A percentile compares a stretch with the other conserved stretches of the same genome.
Conservation (phyloP, 2,329 filamentous ascomycete genomes). For the Teratosphaeriaceae sp. region DNA sequence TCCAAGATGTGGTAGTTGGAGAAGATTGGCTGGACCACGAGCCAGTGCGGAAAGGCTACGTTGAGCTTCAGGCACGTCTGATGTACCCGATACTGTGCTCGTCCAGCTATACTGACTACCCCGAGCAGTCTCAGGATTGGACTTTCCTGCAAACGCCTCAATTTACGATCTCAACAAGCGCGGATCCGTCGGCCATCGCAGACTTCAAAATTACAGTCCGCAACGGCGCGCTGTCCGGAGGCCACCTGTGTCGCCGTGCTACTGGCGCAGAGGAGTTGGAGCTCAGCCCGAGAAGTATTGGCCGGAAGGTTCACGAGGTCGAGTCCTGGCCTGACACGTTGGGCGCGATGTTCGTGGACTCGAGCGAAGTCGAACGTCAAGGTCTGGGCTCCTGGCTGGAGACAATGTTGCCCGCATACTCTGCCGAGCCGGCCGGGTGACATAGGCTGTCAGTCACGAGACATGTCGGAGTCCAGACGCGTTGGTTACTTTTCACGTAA, state of each 20-base stretch:
- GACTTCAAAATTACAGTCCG: conserved; percentile 32
- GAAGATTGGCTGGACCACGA: conserved; percentile 45
- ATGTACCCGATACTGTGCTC: conserved; percentile 5
- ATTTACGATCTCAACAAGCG: conserved; percentile 47
- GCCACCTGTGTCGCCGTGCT: conserved; percentile 16
- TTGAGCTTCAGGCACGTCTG: conserved; percentile 51
- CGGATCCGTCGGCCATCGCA: conserved; percentile 5
- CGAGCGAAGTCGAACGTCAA: not conserved
- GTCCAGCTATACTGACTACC: not conserved
- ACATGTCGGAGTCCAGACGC: too few relatives aligned
- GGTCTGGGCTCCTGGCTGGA: conserved; percentile 1
- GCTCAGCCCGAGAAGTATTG: not conserved
- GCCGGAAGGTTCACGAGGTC: not conserved
- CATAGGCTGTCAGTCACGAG: too few relatives aligned
- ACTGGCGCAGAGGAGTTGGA: not conserved
- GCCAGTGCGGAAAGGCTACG: conserved; percentile 55
- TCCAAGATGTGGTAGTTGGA: conserved; percentile 43
- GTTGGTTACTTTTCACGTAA: too few relatives aligned
- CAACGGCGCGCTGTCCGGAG: conserved; percentile 51
- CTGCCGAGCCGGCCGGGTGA: too few relatives aligned
- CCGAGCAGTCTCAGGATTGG: conserved; percentile 58
- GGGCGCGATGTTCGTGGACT: not conserved
- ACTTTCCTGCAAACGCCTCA: conserved; percentile 79
- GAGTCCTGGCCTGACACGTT: not conserved
- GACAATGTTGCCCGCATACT: conserved; percentile 4